These are phyloP conservation scores for Ochromonas danica DNA, from an alignment of 108 stramenopile genomes.

Conservation along the genomic window DNA sequence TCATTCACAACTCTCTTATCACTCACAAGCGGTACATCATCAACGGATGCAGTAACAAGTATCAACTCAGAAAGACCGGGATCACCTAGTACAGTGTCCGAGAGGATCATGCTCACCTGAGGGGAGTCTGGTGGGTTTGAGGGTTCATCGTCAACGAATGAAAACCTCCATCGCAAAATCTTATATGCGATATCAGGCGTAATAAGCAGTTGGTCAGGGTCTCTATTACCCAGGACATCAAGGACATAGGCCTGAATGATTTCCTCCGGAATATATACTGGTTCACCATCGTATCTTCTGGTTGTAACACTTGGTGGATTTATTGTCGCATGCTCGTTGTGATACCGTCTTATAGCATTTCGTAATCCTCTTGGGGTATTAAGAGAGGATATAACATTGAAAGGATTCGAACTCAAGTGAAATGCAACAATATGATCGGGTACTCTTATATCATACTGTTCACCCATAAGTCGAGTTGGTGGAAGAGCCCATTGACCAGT, in stretches of 20 bases:
- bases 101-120: slow-evolving; percentile 9
- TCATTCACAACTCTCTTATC: slow-evolving; percentile 16
- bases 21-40: slow-evolving; percentile 15
- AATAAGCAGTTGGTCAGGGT: slow-evolving; percentile 15
- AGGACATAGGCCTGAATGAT: slow-evolving; percentile 15
- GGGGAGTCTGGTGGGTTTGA: slow-evolving; percentile 13
- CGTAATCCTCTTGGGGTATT: slow-evolving; percentile 15
- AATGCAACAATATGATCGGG: slow-evolving; percentile 5
- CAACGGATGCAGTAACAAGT: slow-evolving; percentile 9
- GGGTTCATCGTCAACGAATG: slow-evolving; percentile 14
- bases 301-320: slow-evolving; percentile 15
- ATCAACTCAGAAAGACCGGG: slow-evolving; percentile 14
- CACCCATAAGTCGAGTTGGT: slow-evolving; percentile 14
- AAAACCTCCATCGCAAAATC: slow-evolving; percentile 15
- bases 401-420: slow-evolving; percentile 15
- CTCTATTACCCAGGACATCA: slow-evolving; percentile 15
- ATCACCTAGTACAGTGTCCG: slow-evolving; percentile 14
- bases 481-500: slow-evolving; percentile 13
- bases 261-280: slow-evolving; percentile 15
- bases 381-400: slow-evolving; percentile 17
- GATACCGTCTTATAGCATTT: slow-evolving; percentile 16
- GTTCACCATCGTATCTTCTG: slow-evolving; percentile 15
- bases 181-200: slow-evolving; percentile 15
- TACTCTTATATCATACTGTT: slow-evolving; percentile 10
- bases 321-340: slow-evolving; percentile 15